These are phyloP conservation scores for Botrytis hyacinthi DNA, from an alignment of 2,329 filamentous ascomycete genomes.

Conservation along the genomic window DNA sequence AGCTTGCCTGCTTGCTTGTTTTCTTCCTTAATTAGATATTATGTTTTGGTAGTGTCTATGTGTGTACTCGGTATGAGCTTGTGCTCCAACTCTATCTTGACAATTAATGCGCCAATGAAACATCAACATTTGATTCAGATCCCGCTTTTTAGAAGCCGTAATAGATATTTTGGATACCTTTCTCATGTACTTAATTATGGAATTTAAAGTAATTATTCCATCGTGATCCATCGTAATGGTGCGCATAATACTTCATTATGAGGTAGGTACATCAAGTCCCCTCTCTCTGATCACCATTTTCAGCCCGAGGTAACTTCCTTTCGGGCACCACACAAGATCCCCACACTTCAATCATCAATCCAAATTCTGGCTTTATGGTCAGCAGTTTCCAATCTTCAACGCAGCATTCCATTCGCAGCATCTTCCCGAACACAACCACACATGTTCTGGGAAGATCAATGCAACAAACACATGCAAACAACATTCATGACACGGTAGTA, in stretches of 20 bases:
- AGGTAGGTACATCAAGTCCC: neutral
- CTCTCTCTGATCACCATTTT: neutral
- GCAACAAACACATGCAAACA: neutral
- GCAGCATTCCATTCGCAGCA: conserved; percentile 4
- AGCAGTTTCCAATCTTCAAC: neutral
- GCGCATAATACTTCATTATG: neutral
- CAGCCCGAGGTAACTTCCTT: conserved; percentile 7
- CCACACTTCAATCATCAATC: neutral
- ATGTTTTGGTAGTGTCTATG: neutral
- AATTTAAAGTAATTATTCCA: neutral
- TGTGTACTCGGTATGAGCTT: neutral
- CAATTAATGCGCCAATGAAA: conserved; percentile 15
- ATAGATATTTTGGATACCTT: neutral
- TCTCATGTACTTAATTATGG: neutral
- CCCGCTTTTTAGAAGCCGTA: neutral
- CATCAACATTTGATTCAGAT: too few species aligned
- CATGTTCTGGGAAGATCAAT: neutral
- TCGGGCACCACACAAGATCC: neutral
- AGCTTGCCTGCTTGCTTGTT: neutral
- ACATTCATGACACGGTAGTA: neutral
- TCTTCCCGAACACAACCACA: conserved; percentile 1
- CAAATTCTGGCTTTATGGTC: neutral
- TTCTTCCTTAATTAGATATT: neutral
- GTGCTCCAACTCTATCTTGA: neutral
- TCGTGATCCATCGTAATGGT: conserved; percentile 8